Conservation (phyloP, 306 rosid species). For the Inga laurina region DNA sequence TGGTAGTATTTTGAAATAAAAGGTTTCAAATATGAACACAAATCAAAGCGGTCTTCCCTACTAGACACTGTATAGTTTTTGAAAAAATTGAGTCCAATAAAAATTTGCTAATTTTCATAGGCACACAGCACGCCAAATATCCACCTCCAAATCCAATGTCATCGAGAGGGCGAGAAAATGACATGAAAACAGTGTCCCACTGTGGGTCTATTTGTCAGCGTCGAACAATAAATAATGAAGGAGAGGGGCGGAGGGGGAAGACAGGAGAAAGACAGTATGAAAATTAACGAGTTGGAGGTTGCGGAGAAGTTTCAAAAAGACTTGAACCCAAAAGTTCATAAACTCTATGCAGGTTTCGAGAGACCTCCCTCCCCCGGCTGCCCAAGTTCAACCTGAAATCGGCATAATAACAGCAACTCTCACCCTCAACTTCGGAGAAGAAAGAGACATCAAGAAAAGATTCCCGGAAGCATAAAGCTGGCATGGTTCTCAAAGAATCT, state of each 20-base stretch:
- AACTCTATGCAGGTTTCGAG: neutral
- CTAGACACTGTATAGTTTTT: neutral
- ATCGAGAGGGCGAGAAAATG: neutral
- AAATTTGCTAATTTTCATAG: neutral
- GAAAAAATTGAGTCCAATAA: neutral
- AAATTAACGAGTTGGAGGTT: constrained; percentile 25
- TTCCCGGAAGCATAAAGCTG: neutral
- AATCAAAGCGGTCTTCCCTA: neutral
- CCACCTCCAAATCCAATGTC: neutral
- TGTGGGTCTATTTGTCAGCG: constrained; percentile 15
- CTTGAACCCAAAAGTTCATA: neutral
- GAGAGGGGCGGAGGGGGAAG: neutral
- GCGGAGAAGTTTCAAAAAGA: neutral
- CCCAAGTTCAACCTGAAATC: neutral
- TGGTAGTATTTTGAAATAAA: constrained; percentile 28
- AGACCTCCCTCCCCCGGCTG: neutral
- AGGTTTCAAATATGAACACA: neutral
- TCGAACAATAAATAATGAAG: constrained; percentile 16
- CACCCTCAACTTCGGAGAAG: neutral
- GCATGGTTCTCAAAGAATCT: neutral
- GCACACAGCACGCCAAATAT: neutral
- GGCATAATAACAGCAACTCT: neutral
- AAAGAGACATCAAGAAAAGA: neutral
- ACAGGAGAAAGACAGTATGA: constrained; percentile 10
- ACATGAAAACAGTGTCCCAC: neutral